These are phyloP conservation scores for Xylona heveae DNA, from an alignment of 495 filamentous ascomycete species.

Conservation along the genomic window DNA sequence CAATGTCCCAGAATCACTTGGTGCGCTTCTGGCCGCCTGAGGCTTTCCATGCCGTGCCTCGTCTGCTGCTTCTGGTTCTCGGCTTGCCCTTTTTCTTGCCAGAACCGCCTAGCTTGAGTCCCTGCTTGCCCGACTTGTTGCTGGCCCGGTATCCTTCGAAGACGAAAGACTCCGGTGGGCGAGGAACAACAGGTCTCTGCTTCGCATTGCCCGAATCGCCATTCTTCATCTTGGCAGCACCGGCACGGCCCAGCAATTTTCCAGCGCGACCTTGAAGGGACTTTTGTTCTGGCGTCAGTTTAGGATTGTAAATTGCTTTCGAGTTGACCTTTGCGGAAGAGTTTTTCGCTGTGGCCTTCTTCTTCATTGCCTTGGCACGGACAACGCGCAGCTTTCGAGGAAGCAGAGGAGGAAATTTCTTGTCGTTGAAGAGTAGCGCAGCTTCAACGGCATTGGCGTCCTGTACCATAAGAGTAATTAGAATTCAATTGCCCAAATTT, in stretches of 20 bases:
- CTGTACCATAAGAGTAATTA: constrained; percentile 16
- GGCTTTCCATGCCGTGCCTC: constrained; percentile 26
- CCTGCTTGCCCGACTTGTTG: constrained; percentile 33
- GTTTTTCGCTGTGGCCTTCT: constrained; percentile 29
- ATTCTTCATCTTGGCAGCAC: constrained; percentile 39
- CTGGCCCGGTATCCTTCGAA: constrained; percentile 83
- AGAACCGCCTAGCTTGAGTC: constrained; percentile 21
- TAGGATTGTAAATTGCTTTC: constrained; percentile 32
- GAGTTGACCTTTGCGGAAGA: constrained; percentile 9
- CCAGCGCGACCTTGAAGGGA: constrained; percentile 59
- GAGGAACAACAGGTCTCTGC: constrained; percentile 15
- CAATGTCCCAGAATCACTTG: too few species aligned
- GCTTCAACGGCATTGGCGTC: constrained; percentile 73
- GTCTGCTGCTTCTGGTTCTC: constrained; percentile 15
- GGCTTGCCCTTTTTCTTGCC: constrained; percentile 36
- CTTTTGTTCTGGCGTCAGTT: constrained; percentile 40
- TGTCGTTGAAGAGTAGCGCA: constrained; percentile 64
- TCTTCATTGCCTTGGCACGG: constrained; percentile 56
- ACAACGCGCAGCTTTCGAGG: constrained; percentile 73
- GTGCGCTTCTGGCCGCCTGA: constrained; percentile 9
- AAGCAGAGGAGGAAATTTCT: constrained; percentile 82
- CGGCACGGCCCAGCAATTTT: constrained; percentile 66
- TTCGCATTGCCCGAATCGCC: constrained; percentile 12
- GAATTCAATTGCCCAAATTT: too few species aligned
- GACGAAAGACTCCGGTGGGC: constrained; percentile 44